Conservation (phyloP, 768 basidiomycete genomes). For the Paxillus involutus region DNA sequence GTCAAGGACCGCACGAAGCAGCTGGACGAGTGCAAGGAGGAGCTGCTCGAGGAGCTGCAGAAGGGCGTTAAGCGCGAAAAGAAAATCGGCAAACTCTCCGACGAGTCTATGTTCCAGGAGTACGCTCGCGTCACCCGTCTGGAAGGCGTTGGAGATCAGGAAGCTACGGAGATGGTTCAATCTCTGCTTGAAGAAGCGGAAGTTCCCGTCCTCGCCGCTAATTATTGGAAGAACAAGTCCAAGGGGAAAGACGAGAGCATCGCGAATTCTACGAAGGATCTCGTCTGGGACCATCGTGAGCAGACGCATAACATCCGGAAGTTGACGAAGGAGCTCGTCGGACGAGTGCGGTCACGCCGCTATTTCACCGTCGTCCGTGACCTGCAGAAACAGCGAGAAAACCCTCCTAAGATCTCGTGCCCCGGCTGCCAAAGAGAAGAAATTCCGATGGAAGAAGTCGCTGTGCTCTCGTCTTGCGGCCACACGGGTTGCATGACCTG, state of each 20-base stretch:
- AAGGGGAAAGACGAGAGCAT: slow-evolving; percentile 59
- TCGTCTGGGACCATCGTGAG: slow-evolving; percentile 81
- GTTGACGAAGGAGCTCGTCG: slow-evolving; percentile 84
- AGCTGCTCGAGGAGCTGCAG: slow-evolving; percentile 65
- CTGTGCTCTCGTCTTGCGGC: slow-evolving; percentile 89
- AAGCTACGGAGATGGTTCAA: slow-evolving; percentile 63
- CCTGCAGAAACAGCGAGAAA: slow-evolving; percentile 72
- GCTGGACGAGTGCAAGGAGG: slow-evolving; percentile 73
- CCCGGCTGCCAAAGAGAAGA: slow-evolving; percentile 56
- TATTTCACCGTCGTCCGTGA: slow-evolving; percentile 93
- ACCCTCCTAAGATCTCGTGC: slow-evolving; percentile 59
- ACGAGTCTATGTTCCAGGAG: slow-evolving; percentile 80
- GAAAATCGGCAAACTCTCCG: slow-evolving; percentile 55
- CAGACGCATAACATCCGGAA: slow-evolving; percentile 84
- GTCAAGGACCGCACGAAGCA: slow-evolving; percentile 80
- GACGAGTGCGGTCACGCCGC: slow-evolving; percentile 85
- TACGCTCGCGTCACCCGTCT: slow-evolving; percentile 67
- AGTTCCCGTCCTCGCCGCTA: slow-evolving; percentile 36
- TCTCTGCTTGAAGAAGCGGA: slow-evolving; percentile 62
- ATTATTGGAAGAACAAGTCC: slow-evolving; percentile 36
- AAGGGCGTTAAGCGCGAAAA: slow-evolving; percentile 70
- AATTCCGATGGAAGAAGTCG: slow-evolving; percentile 65
- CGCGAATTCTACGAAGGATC: slow-evolving; percentile 56
- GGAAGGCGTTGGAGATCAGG: slow-evolving; percentile 71
- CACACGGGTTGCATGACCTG: slow-evolving; percentile 82